phyloP scores from a whole-genome alignment of 2,329 filamentous ascomycete species.

The Penicillium freii region DNA sequence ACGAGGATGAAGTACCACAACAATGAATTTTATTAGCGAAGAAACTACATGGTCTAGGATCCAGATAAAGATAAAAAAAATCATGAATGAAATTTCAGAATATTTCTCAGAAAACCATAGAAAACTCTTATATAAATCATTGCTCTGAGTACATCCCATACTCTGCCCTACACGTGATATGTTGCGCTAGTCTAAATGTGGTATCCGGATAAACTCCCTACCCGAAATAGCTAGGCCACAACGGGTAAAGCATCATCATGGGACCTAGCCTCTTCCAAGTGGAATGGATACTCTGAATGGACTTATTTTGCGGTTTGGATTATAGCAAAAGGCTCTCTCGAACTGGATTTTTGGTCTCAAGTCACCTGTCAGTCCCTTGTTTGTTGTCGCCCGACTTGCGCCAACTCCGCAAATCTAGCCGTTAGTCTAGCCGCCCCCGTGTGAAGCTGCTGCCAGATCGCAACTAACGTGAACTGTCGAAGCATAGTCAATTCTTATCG shows the following conservation, averaged over 20 bases:
- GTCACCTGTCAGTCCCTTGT: not conserved
- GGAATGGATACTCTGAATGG: slow-evolving; percentile 8
- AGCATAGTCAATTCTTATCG: slow-evolving; percentile 12
- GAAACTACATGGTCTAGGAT: no score
- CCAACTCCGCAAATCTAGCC: slow-evolving; percentile 7
- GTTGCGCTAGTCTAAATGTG: slow-evolving; percentile 15
- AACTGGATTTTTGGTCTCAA: not conserved
- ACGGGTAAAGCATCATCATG: slow-evolving; percentile 32
- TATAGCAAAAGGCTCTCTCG: not conserved
- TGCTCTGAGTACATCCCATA: not conserved
- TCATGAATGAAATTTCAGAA: fast-evolving
- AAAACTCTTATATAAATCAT: not conserved
- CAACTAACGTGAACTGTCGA: slow-evolving; percentile 29
- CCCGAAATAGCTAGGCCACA: slow-evolving; percentile 20
- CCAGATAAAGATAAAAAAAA: not conserved
- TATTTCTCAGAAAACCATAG: fast-evolving
- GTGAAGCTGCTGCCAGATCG: slow-evolving; percentile 31
- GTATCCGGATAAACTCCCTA: slow-evolving; percentile 16
- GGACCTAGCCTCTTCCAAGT: slow-evolving; percentile 18
- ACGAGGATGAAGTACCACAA: not conserved
- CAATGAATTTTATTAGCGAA: not conserved
- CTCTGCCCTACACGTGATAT: slow-evolving; percentile 24
- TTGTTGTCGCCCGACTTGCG: slow-evolving; percentile 2
- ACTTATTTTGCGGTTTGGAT: slow-evolving; percentile 1
- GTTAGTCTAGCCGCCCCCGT: slow-evolving; percentile 15